A percentile compares a stretch with the other conserved stretches of the same genome.
Evolutionary conservation across 345 rosid species (phyloP).

Genomic region (Hibiscus trionum): DNA sequence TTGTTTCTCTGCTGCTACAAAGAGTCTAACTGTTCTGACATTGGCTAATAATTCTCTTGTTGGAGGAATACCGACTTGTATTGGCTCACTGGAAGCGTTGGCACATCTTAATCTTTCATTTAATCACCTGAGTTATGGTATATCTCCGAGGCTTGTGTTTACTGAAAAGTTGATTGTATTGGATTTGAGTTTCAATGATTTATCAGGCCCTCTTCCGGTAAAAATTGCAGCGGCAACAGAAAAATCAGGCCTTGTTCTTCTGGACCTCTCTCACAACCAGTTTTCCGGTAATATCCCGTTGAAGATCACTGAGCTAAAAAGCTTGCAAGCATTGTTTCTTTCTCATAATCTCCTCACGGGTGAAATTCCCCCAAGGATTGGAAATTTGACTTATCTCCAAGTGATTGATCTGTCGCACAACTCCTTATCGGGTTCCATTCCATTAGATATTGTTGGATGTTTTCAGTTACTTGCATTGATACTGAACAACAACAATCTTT

Average conservation of each 20-base stretch:
- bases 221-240: conserved; percentile 58
- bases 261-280: conserved; percentile 67
- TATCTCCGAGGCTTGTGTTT: conserved; percentile 68
- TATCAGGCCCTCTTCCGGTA: conserved; percentile 61
- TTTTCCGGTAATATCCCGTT: conserved; percentile 69
- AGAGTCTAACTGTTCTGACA: conserved; percentile 44
- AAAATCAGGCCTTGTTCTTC: conserved; percentile 68
- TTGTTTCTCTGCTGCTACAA: conserved; percentile 57
- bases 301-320: conserved; percentile 67
- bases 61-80: conserved; percentile 91
- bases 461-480: conserved; percentile 76
- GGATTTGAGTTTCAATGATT: conserved; percentile 75
- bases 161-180: conserved; percentile 62
- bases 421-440: conserved; percentile 66
- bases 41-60: conserved; percentile 57
- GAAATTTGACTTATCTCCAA: conserved; percentile 84
- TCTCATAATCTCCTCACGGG: conserved; percentile 74
- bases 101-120: conserved; percentile 59
- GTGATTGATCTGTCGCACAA: conserved; percentile 77
- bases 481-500: conserved; percentile 66
- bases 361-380: conserved; percentile 71
- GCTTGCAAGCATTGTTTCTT: conserved; percentile 76
- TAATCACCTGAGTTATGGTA: conserved; percentile 51
- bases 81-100: conserved; percentile 49
- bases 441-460: conserved; percentile 74